Evolutionary conservation across 352 stramenopile genomes (phyloP), one percentile per base, ranked within the genome.

Genomic region (Globisporangium uncinulatum): DNA sequence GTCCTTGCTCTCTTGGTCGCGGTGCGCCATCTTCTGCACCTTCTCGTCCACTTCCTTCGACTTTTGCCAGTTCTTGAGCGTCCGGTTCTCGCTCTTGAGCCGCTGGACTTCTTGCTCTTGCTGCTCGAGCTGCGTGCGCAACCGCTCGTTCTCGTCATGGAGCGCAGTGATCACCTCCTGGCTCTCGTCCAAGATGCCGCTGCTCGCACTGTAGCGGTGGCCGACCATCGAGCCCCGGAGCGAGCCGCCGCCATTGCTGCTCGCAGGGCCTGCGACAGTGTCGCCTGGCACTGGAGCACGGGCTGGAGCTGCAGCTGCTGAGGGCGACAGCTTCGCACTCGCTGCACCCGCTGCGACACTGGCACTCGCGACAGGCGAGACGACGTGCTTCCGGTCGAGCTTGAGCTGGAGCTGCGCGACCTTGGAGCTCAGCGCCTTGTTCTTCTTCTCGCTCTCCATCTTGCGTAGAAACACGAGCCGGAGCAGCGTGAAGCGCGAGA

Each of bases 21-120:
- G 83, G 43, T 92, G 74, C 1, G 80, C 83, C 42, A 95, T 71
- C 64, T 95, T 93, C 61, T 93, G 85, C 39, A 95, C 85, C 36
- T 93, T 88, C 43, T 95, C 85, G 21, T 88, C 83, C 34, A 95
- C 80, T 60, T 93, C 83, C 62, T 93, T 93, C 3, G 79, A 89
- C 59, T 94, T 81, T 55, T 93, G 83, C 81, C 82, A 89, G 49
- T 93, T 86, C 53, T 85, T 84, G 13, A 94, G 70, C 11, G 70
- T 90, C 29, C 85, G 77, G 31, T 90, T 91, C 45, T 94, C 83
- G 2, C 67, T 70, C 63, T 90, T 91, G 0, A 94, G 61, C n/a
- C 69, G 70, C 56, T 92, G 76, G 45, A 92, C 87, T 52, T 92
- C 77, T 0, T 71, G 61, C 49, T 93, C 83, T 41, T 91, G 85